Conservation (phyloP, 148 eudicot species). For the Rheum nobile region DNA sequence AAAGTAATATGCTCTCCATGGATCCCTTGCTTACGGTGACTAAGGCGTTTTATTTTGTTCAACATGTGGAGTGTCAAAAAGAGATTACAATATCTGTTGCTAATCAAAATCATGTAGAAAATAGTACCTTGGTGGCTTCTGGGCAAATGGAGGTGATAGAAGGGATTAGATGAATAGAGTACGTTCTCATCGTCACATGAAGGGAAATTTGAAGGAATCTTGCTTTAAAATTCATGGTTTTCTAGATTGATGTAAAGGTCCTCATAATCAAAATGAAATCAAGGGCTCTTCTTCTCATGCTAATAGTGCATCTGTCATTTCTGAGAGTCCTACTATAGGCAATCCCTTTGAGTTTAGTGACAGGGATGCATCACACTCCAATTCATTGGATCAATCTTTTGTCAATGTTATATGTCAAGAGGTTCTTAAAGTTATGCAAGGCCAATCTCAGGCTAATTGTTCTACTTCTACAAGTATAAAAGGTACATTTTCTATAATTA, state of each 20-base stretch:
- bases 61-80: not conserved
- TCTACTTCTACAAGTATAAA: no score
- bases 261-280: no score
- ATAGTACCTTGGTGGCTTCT: not conserved
- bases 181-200: not conserved
- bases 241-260: not conserved
- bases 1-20: not conserved
- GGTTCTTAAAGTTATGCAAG: not conserved
- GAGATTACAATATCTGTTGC: not conserved
- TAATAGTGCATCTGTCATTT: not conserved
- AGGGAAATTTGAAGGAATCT: not conserved
- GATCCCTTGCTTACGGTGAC: not conserved
- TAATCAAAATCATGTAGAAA: not conserved
- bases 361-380: not conserved
- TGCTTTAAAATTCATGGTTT: not conserved
- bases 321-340: not conserved
- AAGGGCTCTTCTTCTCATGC: not conserved
- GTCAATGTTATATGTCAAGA: not conserved
- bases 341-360: not conserved
- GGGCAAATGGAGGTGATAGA: not conserved
- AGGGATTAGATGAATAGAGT: not conserved
- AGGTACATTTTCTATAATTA: not conserved
- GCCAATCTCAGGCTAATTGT: not conserved
- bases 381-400: not conserved
- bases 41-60: not conserved